phyloP scores from a whole-genome alignment of 768 basidiomycete genomes.

The Lentinula raphanica region DNA sequence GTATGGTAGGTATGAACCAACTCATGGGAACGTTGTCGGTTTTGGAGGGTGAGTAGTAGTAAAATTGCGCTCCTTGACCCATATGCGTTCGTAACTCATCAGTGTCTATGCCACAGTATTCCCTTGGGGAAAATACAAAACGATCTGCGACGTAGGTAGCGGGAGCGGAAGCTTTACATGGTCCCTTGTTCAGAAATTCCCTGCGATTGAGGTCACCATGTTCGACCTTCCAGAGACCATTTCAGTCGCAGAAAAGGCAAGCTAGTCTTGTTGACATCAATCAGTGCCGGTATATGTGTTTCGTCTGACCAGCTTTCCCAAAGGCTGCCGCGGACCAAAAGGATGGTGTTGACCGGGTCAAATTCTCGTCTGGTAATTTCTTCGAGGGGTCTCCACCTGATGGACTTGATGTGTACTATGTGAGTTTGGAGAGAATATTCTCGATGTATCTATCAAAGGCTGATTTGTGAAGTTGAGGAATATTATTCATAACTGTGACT shows the following conservation, averaged over 20 bases:
- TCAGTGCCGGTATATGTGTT: slow-evolving; percentile 17
- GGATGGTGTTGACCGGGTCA: slow-evolving; percentile 12
- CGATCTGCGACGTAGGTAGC: slow-evolving; percentile 30
- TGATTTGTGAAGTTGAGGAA: slow-evolving; percentile 13
- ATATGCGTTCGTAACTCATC: neutral
- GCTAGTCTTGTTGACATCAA: neutral
- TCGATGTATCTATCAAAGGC: too few relatives aligned
- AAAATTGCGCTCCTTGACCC: neutral
- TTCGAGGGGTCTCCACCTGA: slow-evolving; percentile 21
- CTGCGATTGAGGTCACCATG: slow-evolving; percentile 24
- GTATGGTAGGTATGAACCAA: slow-evolving; percentile 19
- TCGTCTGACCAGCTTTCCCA: slow-evolving; percentile 14
- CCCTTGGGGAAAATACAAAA: slow-evolving; percentile 22
- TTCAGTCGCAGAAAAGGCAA: slow-evolving; percentile 15
- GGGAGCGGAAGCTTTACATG: slow-evolving; percentile 26
- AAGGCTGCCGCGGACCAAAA: slow-evolving; percentile 13
- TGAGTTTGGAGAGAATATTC: slow-evolving; percentile 9
- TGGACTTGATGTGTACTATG: slow-evolving; percentile 27
- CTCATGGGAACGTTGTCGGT: slow-evolving; percentile 15
- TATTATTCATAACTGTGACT: slow-evolving; percentile 24
- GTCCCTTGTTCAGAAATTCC: slow-evolving; percentile 21
- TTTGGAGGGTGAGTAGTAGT: neutral
- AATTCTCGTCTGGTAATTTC: slow-evolving; percentile 25
- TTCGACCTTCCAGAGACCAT: slow-evolving; percentile 27
- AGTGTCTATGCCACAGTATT: slow-evolving; percentile 16